Percentiles rank a stretch among this genome's conserved stretches.
Conservation (phyloP, 345 rosid species). For the Gossypium rotundifolium region DNA sequence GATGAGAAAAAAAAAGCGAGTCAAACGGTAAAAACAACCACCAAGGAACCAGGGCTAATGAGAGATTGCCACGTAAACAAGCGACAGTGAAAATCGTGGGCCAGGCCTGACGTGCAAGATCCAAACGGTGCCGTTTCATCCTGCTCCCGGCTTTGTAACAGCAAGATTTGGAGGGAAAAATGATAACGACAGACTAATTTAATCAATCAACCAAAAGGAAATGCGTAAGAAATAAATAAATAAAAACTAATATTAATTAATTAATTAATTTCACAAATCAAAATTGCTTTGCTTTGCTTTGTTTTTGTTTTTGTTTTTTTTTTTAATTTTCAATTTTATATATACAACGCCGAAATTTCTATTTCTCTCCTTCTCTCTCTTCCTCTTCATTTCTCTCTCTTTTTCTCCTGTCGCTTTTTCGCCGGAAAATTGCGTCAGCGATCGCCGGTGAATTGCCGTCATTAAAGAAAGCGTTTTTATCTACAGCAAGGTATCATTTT, state of each 20-base stretch:
- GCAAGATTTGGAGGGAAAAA: slow-evolving; percentile 42
- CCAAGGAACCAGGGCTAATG: neutral
- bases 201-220: neutral
- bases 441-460: slow-evolving; percentile 22
- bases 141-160: neutral
- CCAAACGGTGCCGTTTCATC: neutral
- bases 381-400: neutral
- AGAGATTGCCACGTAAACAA: slow-evolving; percentile 18
- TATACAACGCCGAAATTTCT: neutral
- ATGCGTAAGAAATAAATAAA: neutral
- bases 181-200: neutral
- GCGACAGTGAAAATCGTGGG: neutral
- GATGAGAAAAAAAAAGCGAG: neutral
- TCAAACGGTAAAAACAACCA: slow-evolving; percentile 12
- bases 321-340: neutral
- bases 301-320: neutral
- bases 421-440: slow-evolving; percentile 42
- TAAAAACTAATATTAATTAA: neutral
- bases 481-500: slow-evolving; percentile 17
- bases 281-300: neutral
- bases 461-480: neutral
- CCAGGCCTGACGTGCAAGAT: slow-evolving; percentile 17
- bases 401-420: slow-evolving; percentile 20
- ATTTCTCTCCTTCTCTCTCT: neutral
- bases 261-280: neutral